Conservation (phyloP, 345 rosid genomes). For the Murraya koenigii region DNA sequence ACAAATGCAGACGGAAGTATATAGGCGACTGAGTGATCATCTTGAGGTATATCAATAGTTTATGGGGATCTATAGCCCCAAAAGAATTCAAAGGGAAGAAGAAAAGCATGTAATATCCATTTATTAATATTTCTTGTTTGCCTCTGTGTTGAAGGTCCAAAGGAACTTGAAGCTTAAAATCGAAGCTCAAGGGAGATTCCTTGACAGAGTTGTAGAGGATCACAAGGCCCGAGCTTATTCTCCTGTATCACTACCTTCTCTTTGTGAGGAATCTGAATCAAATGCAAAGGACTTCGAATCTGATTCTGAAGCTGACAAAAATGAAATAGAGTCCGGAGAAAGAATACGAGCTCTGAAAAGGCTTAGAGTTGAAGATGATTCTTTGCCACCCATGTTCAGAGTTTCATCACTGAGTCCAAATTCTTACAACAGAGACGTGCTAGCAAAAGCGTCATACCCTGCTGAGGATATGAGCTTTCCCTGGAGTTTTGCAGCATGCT, state of each 20-base stretch:
- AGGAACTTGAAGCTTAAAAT: slow-evolving; percentile 49
- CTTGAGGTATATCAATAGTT: slow-evolving; percentile 36
- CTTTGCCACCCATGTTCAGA: slow-evolving; percentile 6
- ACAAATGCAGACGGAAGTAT: slow-evolving; percentile 42
- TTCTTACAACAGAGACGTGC: slow-evolving; percentile 6
- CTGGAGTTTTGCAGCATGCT: slow-evolving; percentile 26
- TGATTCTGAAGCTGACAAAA: slow-evolving; percentile 31
- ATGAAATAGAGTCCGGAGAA: slow-evolving; percentile 27
- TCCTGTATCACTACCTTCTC: slow-evolving; percentile 40
- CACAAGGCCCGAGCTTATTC: slow-evolving; percentile 22
- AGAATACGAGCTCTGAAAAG: slow-evolving; percentile 24
- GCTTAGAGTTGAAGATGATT: slow-evolving; percentile 21
- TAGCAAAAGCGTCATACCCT: slow-evolving; percentile 12
- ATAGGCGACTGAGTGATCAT: slow-evolving; percentile 38
- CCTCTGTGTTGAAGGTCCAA: slow-evolving; percentile 32
- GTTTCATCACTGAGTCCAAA: slow-evolving; percentile 10
- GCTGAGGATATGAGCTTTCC: slow-evolving; percentile 21
- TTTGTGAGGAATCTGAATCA: slow-evolving; percentile 51
- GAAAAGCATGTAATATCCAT: not conserved
- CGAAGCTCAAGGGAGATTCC: slow-evolving; percentile 57
- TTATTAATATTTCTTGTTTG: not conserved
- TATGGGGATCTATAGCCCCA: not conserved
- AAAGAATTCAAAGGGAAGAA: not conserved
- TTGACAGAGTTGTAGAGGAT: slow-evolving; percentile 38
- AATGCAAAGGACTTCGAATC: slow-evolving; percentile 35